Base-by-base conservation (phyloP, 2,329 filamentous ascomycete genomes). In the Saccharata proteae region DNA sequence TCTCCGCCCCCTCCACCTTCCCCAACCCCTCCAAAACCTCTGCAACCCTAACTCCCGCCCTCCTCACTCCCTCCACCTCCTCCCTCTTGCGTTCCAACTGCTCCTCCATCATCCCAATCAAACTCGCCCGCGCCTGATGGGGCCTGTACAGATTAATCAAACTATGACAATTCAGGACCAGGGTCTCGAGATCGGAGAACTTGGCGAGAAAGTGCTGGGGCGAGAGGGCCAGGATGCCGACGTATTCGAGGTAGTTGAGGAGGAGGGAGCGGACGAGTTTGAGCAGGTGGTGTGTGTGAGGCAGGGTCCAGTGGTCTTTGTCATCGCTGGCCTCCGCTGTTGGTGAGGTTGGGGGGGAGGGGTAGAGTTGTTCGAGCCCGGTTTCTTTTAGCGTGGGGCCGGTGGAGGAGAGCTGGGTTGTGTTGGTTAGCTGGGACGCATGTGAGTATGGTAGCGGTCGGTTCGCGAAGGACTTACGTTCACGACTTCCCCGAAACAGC, bases 61-160 rank as follows among this genome's bases (percentile, higher is more conserved):
- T 69, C 36, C 68, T 66, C 26, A 85, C 73, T 3, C 69, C 71
- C 19, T 73, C 65, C 1, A 85, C 84, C 57, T 94, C 85, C 33
- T 69, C 71, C 42, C 69, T 72, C 34, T 77, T 78, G 43, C 65
- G 68, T 43, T 82, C 75, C 17, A 93, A 59, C 47, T 88, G 80
- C 42, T 80, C 77, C 57, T 93, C 81, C 80, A 94, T 85, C 63
- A 88, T 71, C 42, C 78, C 59, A 18, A 93, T 93, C 36, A 93
- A 64, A 16, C 78, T 85, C 60, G 94, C 86, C 26, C 88, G 64
- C 15, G 86, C 85, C 59, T 96, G 88, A 52, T 94, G 86, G 7
- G 86, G 86, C 18, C 88, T 71, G 58, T 93, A 96, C 54, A 93
- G 78, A 54, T 98, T 98, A 42, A 96, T 74, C 32, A 93, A 69